Evolutionary conservation across 306 rosid genomes (phyloP).

Genomic region (Senna siamea): DNA sequence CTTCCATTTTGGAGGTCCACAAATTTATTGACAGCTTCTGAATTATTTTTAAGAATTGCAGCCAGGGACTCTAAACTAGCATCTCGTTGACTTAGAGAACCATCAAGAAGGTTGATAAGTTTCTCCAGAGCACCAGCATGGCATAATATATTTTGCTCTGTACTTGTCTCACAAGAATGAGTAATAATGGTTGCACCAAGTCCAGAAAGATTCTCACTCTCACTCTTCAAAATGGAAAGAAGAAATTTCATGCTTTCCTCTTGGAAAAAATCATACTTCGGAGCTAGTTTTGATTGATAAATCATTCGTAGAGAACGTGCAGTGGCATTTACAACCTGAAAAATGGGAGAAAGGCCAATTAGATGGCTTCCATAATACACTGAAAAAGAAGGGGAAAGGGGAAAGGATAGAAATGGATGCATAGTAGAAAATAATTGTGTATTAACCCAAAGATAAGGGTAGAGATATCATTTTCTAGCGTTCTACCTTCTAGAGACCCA

Average conservation of each 20-base stretch:
- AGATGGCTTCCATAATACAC: constrained; percentile 23
- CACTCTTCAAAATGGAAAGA: constrained; percentile 69
- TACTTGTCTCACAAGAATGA: constrained; percentile 72
- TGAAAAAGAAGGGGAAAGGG: not conserved
- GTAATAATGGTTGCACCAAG: constrained; percentile 83
- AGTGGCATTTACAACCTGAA: constrained; percentile 83
- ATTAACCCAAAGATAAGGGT: not conserved
- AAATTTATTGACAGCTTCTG: constrained; percentile 69
- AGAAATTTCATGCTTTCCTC: constrained; percentile 70
- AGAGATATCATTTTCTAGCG: constrained; percentile 5
- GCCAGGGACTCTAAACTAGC: constrained; percentile 88
- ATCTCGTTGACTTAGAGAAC: constrained; percentile 72
- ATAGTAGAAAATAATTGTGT: not conserved
- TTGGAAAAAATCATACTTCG: constrained; percentile 71
- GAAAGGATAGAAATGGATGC: not conserved
- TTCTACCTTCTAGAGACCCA: constrained; percentile 1
- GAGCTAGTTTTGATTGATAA: constrained; percentile 85
- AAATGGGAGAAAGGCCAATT: constrained; percentile 40
- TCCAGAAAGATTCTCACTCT: constrained; percentile 84
- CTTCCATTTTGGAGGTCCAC: constrained; percentile 60
- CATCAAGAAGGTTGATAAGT: constrained; percentile 64
- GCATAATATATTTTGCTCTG: constrained; percentile 68
- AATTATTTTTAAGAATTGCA: constrained; percentile 62
- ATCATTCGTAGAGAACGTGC: constrained; percentile 90
- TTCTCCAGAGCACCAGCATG: constrained; percentile 71